Evolutionary conservation across 1,284 basidiomycete species (phyloP), one percentile per base, ranked within the genome.

Genomic region (Veloporphyrellus conicus): DNA sequence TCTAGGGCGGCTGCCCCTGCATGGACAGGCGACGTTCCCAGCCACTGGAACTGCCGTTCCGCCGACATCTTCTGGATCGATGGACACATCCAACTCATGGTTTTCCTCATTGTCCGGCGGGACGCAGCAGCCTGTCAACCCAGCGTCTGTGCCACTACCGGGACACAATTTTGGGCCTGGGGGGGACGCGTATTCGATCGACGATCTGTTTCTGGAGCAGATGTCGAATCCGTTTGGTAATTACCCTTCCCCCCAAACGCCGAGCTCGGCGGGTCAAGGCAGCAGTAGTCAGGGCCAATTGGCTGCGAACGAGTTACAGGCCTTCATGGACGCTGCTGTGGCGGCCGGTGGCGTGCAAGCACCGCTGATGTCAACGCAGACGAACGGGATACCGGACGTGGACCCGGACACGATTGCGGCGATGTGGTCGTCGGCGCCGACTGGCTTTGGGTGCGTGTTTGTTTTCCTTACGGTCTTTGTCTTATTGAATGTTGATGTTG

Each of bases 341-440:
- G 15, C 31, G 2, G 23, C 20, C 0, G 12, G 42, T 3, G 31
- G 22, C 0, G 31, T 28, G 12, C 41, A 42, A 10, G 18, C 49
- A 4, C 23, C 38, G 22, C 48, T 53, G 44, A 45, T 56, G 33
- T 32, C 33, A 7, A 9, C 47, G 10, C 36, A 35, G 10, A 7
- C 47, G 8, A 41, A 36, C 4, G 37, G 16, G 22, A 48, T 57
- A 42, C 46, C 54, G 43, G 44, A 55, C 28, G 52, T 75, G 29
- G 74, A 77, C 52, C 67, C 57, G 38, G 75, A 77, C 49, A 73
- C 75, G 33, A 72, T 80, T 45, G 70, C 73, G 38, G 70, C 73
- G 37, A 79, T 81, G 79, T 82, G 81, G 81, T 78, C 76, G 8
- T 72, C 66, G 50, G 74, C 77, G 19, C 78, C 79, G 2, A 68